These are phyloP conservation scores for Elsinoe ampelina DNA, from an alignment of 2,329 filamentous ascomycete species.

Conservation along the genomic window DNA sequence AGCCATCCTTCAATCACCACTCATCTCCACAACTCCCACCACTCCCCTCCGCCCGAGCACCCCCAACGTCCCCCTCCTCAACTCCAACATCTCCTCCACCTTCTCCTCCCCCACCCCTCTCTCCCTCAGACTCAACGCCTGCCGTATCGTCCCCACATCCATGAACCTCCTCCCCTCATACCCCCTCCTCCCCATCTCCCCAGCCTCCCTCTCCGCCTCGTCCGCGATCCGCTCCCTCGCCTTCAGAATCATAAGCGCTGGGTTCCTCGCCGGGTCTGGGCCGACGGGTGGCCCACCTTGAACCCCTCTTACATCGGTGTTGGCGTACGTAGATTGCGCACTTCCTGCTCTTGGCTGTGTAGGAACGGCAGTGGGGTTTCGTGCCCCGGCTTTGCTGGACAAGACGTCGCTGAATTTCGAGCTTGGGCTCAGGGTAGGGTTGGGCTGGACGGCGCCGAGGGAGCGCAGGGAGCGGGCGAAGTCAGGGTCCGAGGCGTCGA, in stretches of 20 bases:
- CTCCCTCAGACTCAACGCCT: conserved; percentile 27
- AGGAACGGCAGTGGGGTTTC: conserved; percentile 21
- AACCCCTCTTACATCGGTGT: conserved; percentile 30
- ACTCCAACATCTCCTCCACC: conserved; percentile 27
- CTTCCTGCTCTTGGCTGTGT: conserved; percentile 1
- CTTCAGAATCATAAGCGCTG: conserved; percentile 45
- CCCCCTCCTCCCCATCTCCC: conserved; percentile 33
- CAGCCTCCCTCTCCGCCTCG: conserved; percentile 46
- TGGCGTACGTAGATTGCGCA: conserved; percentile 20
- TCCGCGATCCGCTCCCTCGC: conserved; percentile 43
- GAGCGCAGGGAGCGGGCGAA: conserved; percentile 73
- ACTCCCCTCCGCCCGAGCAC: conserved; percentile 25
- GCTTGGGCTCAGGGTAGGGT: conserved; percentile 46
- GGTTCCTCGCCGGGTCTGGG: conserved; percentile 38
- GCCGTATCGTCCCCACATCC: conserved; percentile 35
- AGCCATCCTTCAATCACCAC: not conserved
- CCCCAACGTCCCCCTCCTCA: conserved; percentile 28
- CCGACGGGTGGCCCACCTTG: conserved; percentile 20
- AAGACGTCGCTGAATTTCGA: conserved; percentile 40
- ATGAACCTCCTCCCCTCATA: conserved; percentile 36
- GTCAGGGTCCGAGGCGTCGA: conserved; percentile 52
- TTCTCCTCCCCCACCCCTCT: conserved; percentile 21
- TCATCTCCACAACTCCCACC: conserved; percentile 21
- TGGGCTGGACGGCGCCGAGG: conserved; percentile 50
- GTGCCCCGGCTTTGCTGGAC: conserved; percentile 17